Conservation (phyloP, 2,329 filamentous ascomycete genomes). For the Fusarium nisikadoi region DNA sequence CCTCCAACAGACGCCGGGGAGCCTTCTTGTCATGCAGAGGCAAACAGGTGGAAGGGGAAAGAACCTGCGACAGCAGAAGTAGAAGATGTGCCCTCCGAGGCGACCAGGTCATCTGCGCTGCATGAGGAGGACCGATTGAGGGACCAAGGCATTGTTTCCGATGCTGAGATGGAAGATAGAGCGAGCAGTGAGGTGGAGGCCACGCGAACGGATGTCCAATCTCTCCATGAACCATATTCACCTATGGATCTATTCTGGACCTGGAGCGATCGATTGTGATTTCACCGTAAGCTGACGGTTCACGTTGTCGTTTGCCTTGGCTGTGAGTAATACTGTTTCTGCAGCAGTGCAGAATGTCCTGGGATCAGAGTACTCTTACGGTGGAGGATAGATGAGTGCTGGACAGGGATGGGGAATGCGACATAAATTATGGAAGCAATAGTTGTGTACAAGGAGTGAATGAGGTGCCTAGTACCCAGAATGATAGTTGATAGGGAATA, state of each 20-base stretch:
- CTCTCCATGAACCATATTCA: fast-evolving
- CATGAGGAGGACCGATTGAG: no score
- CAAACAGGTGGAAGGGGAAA: background rate
- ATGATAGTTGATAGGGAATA: no score
- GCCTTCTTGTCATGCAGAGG: background rate
- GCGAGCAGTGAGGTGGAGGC: background rate
- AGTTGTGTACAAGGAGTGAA: no score
- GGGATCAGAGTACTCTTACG: no score
- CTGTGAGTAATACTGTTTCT: background rate
- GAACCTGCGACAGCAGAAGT: background rate
- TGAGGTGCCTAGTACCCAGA: fast-evolving
- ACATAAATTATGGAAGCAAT: background rate
- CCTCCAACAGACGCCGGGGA: background rate
- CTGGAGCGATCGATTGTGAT: background rate
- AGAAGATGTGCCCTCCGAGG: background rate
- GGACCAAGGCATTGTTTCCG: background rate
- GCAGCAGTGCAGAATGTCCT: fast-evolving
- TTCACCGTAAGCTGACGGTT: background rate
- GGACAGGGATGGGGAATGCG: no score
- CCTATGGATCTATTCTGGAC: background rate
- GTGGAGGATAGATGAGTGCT: background rate
- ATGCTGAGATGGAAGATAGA: background rate
- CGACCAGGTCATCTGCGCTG: background rate
- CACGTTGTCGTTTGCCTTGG: background rate
- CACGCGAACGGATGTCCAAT: fast-evolving